phyloP scores from a whole-genome alignment of 768 basidiomycete species.

The Xerocomus potaroensis region DNA sequence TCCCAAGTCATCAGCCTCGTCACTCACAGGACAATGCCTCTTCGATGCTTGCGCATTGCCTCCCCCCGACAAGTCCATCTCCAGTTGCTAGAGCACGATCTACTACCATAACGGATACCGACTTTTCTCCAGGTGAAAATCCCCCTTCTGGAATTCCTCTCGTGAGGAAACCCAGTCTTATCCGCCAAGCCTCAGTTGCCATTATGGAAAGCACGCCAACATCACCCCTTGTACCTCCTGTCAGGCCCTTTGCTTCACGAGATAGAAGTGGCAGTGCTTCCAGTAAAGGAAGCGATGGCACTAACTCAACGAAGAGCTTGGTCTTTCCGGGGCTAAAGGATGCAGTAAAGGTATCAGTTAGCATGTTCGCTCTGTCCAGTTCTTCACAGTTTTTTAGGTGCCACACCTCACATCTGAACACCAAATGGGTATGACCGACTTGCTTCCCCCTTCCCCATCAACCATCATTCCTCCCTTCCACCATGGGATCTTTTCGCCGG shows the following conservation, averaged over 20 bases:
- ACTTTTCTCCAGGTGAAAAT: constrained; percentile 11
- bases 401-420: constrained; percentile 67
- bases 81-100: constrained; percentile 34
- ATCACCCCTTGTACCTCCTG: constrained; percentile 39
- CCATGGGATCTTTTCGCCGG: constrained; percentile 36
- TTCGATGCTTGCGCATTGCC: constrained; percentile 21
- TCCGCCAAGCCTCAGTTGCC: constrained; percentile 50
- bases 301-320: constrained; percentile 25
- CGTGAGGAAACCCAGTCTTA: constrained; percentile 36
- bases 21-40: constrained; percentile 50
- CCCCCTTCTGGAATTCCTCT: constrained; percentile 10
- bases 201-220: constrained; percentile 47
- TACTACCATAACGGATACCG: constrained; percentile 26
- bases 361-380: not conserved
- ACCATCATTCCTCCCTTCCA: constrained; percentile 37
- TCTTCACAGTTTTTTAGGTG: constrained; percentile 37
- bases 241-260: constrained; percentile 44
- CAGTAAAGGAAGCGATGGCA: constrained; percentile 35
- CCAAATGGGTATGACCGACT: constrained; percentile 61
- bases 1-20: constrained; percentile 55
- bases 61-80: constrained; percentile 29
- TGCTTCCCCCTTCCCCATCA: constrained; percentile 73
- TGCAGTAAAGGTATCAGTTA: constrained; percentile 55
- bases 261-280: constrained; percentile 48
- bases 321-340: constrained; percentile 64